phyloP scores from a whole-genome alignment of 2,329 filamentous ascomycete species.

The Grosmannia clavigera region DNA sequence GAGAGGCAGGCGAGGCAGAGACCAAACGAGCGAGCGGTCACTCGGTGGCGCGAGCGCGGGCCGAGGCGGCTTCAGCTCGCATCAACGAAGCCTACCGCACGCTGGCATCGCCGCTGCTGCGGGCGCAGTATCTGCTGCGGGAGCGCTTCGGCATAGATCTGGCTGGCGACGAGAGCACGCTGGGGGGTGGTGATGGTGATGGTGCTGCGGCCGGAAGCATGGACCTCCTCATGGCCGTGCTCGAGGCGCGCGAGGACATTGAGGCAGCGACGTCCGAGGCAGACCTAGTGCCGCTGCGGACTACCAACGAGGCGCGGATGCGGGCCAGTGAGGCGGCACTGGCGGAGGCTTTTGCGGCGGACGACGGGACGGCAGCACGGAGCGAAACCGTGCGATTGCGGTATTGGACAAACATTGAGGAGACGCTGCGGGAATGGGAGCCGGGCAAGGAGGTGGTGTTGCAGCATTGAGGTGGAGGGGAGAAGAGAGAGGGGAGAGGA shows the following conservation, averaged over 20 bases:
- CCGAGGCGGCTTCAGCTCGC: constrained; percentile 65
- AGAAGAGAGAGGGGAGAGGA: neutral
- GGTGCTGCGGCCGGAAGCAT: constrained; percentile 23
- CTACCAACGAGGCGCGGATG: constrained; percentile 58
- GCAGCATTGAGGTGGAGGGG: constrained; percentile 28
- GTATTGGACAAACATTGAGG: constrained; percentile 84
- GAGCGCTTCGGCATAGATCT: constrained; percentile 64
- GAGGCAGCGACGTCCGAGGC: constrained; percentile 58
- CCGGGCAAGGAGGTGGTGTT: constrained; percentile 50
- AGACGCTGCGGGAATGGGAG: constrained; percentile 76
- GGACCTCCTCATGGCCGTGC: constrained; percentile 61
- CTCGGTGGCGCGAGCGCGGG: constrained; percentile 26
- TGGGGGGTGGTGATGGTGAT: constrained; percentile 42
- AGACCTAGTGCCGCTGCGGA: constrained; percentile 46
- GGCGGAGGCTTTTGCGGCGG: constrained; percentile 46
- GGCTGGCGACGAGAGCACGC: constrained; percentile 62
- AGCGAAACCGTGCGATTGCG: constrained; percentile 63
- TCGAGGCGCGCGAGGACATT: constrained; percentile 68
- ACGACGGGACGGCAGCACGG: constrained; percentile 54
- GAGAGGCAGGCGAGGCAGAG: no score
- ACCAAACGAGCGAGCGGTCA: neutral
- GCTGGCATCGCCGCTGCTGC: constrained; percentile 60
- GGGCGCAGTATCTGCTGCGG: constrained; percentile 77
- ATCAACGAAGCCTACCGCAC: constrained; percentile 93
- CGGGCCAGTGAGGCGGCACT: constrained; percentile 47